phyloP scores from a whole-genome alignment of 1,139 yeast species.

The Taphrina populina region DNA sequence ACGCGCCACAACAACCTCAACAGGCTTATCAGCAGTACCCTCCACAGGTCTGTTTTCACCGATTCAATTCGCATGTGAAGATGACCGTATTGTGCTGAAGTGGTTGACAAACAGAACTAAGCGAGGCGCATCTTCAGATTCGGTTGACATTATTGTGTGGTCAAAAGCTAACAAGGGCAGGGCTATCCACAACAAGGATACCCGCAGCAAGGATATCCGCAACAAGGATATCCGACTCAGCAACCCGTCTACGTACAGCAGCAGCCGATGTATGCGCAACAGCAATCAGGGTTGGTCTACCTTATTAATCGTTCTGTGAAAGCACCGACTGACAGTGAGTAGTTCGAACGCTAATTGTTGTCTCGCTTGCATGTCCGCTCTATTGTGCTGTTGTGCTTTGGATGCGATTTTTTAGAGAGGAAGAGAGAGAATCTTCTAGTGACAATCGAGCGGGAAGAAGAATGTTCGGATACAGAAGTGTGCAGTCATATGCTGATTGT shows the following conservation, averaged over 20 bases:
- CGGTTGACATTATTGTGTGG: no score
- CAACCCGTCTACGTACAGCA: constrained; percentile 7
- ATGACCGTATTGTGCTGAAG: no score
- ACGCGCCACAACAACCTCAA: constrained; percentile 14
- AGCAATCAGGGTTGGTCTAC: constrained; percentile 1
- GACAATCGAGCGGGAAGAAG: no score
- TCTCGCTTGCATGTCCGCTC: constrained; percentile 21
- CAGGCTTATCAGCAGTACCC: constrained; percentile 26
- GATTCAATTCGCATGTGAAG: background rate
- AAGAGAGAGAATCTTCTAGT: no score
- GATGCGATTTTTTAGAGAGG: constrained; percentile 23
- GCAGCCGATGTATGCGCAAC: constrained; percentile 15
- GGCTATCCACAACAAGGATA: constrained; percentile 26
- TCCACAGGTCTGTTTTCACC: constrained; percentile 7
- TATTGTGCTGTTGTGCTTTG: constrained; percentile 27
- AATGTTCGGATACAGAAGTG: no score
- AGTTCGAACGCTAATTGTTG: constrained; percentile 9
- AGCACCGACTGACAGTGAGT: background rate
- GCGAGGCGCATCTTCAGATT: no score
- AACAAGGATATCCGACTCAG: constrained; percentile 14
- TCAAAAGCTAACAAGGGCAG: constrained; percentile 3
- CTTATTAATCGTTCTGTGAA: background rate
- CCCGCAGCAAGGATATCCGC: constrained; percentile 12
- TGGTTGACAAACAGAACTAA: no score
- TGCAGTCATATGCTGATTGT: no score